Base-by-base conservation (phyloP, 768 basidiomycete species). In the Tricholoma saponaceum region DNA sequence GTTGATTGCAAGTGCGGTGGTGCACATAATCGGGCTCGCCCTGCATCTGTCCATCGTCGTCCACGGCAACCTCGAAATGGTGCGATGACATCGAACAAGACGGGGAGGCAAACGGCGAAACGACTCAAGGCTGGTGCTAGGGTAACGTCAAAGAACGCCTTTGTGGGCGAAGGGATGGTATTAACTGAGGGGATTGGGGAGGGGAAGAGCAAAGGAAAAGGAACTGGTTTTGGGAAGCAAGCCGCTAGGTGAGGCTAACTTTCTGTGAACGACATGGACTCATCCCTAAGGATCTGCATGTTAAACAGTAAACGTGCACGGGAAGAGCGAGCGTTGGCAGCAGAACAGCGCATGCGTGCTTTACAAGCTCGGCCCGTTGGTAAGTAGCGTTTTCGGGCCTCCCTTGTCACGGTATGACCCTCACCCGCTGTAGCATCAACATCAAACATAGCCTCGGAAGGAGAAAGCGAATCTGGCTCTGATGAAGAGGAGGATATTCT, bases 251-350 rank as follows among this genome's bases (percentile, higher is more conserved):
- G 28, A 18, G 14, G 26, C 6, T 7, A 28, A 10, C 1, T n/a
- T 16, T 50, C 47, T 28, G 7, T 6, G n/a, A 54, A 22, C 74
- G 61, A 55, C 16, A 13, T 32, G 5, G 18, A 3, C 8, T 22
- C 16, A 26, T 23, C 26, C 1, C 39, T 28, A 12, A 26, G 10
- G 13, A 46, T 4, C 26, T 1, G 41, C 1, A 30, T 44, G 3
- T 30, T 20, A 9, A 22, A 28, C 41, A 94, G 91, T 67, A 90
- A 90, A 67, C 79, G 87, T 30, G 91, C 90, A 13, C 74, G 90
- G 58, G 90, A 90, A 62, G 89, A 90, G 66, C 79, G 90, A 56
- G 90, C 89, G 1, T 61, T 84, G 33, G 91, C 90, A n/a, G 83
- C 81, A 6, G 89, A 93, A 70, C 76, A 73, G 20, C 79, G 92